phyloP scores from a whole-genome alignment of 164 flowering plant genomes.

The Stephania japonica region DNA sequence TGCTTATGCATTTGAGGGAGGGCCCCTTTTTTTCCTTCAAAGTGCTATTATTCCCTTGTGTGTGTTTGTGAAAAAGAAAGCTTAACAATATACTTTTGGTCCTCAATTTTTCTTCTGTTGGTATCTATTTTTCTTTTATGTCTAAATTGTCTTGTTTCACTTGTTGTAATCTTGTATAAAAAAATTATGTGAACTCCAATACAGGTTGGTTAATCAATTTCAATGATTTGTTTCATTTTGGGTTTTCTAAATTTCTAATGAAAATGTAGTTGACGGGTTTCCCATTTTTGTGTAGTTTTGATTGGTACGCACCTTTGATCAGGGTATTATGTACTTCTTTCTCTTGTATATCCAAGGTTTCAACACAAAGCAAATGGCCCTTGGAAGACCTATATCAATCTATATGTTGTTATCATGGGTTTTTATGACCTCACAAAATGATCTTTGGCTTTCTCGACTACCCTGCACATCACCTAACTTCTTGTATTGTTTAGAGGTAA shows the following conservation, averaged over 20 bases:
- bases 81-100: no score
- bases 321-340: slow-evolving; percentile 70
- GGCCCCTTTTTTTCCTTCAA: no score
- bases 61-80: no score
- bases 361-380: slow-evolving; percentile 80
- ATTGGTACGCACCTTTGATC: slow-evolving; percentile 94
- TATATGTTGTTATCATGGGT: slow-evolving; percentile 87
- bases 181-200: slow-evolving; percentile 35
- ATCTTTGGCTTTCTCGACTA: slow-evolving; percentile 84
- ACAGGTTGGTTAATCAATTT: slow-evolving; percentile 39
- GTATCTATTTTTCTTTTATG: no score
- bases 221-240: background rate
- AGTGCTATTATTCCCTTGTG: no score
- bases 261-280: background rate
- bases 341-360: slow-evolving; percentile 78
- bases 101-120: no score
- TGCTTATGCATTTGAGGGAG: no score
- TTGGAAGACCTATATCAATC: slow-evolving; percentile 68
- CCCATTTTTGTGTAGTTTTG: slow-evolving; percentile 49
- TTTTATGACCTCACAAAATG: slow-evolving; percentile 91
- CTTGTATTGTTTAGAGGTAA: no score
- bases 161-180: no score
- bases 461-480: slow-evolving; percentile 52
- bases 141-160: no score
- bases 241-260: slow-evolving; percentile 3